Evolutionary conservation across 192 early-diverging fungal genomes (phyloP).

Genomic region (Podila epigama): DNA sequence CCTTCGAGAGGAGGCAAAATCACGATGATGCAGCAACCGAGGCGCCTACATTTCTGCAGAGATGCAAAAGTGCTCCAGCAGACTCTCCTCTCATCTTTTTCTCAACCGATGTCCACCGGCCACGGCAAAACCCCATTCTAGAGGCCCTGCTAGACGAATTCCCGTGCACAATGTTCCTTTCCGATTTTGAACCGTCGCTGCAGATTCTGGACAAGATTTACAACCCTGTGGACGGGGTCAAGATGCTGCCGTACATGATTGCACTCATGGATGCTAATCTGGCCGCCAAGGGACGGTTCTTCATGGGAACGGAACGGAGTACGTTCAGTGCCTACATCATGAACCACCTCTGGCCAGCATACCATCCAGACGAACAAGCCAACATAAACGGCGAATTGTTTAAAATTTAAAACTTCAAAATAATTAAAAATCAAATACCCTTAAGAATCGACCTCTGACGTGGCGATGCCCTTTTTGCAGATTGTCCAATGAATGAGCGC

Average conservation of each 20-base stretch:
- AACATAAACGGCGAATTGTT: too few species aligned
- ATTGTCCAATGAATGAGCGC: too few species aligned
- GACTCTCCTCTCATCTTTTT: slow-evolving; percentile 53
- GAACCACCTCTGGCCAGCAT: slow-evolving; percentile 34
- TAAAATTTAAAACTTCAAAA: too few species aligned
- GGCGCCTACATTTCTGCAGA: slow-evolving; percentile 13
- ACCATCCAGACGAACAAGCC: slow-evolving; percentile 12
- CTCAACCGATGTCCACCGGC: slow-evolving; percentile 54
- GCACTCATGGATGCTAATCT: slow-evolving; percentile 42
- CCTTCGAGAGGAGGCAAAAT: background rate
- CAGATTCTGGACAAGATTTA: slow-evolving; percentile 14
- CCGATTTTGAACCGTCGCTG: slow-evolving; percentile 32
- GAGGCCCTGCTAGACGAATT: slow-evolving; percentile 23
- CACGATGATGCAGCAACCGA: background rate
- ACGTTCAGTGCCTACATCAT: slow-evolving; percentile 42
- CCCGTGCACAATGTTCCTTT: slow-evolving; percentile 52
- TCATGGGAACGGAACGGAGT: slow-evolving; percentile 37
- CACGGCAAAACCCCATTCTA: slow-evolving; percentile 32
- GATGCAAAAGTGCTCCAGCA: slow-evolving; percentile 9
- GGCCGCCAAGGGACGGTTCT: slow-evolving; percentile 27
- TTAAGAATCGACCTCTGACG: too few species aligned
- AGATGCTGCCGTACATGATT: slow-evolving; percentile 33
- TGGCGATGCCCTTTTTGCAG: too few species aligned
- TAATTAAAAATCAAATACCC: too few species aligned
- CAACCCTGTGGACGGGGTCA: slow-evolving; percentile 28